Conservation (phyloP, 805 yeast genomes). For the Komagataella pastoris region DNA sequence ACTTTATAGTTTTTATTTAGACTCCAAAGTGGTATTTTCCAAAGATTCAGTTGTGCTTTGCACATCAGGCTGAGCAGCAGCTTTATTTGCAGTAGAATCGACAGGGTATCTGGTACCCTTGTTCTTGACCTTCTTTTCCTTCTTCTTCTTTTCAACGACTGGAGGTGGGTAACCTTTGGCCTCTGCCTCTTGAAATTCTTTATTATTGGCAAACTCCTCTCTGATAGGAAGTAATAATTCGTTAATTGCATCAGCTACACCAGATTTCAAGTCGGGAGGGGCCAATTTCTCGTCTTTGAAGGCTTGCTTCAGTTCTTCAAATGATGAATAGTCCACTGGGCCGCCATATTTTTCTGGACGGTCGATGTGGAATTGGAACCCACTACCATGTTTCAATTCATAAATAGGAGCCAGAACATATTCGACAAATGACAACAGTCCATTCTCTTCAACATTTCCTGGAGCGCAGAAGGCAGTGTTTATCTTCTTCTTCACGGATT, state of each 20-base stretch:
- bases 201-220: slow-evolving; percentile 42
- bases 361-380: slow-evolving; percentile 58
- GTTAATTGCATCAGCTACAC: slow-evolving; percentile 80
- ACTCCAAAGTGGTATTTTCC: neutral
- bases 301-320: slow-evolving; percentile 59
- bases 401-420: slow-evolving; percentile 78
- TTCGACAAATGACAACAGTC: slow-evolving; percentile 76
- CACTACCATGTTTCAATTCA: slow-evolving; percentile 52
- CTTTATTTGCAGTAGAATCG: slow-evolving; percentile 7
- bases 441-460: slow-evolving; percentile 84
- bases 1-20: neutral
- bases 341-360: slow-evolving; percentile 99
- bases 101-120: slow-evolving; percentile 92
- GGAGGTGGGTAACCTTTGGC: slow-evolving; percentile 78
- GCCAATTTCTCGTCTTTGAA: slow-evolving; percentile 63
- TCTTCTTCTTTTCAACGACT: slow-evolving; percentile 42
- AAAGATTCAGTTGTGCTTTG: neutral
- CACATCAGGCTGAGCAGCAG: neutral
- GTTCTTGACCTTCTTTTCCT: slow-evolving; percentile 67
- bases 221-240: slow-evolving; percentile 74
- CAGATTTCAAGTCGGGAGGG: slow-evolving; percentile 89
- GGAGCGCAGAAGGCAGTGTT: slow-evolving; percentile 92
- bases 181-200: slow-evolving; percentile 66
- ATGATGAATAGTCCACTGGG: slow-evolving; percentile 55
- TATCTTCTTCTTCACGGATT: slow-evolving; percentile 79